phyloP scores from a whole-genome alignment of 164 flowering plant species.

The Berberis vulgaris region DNA sequence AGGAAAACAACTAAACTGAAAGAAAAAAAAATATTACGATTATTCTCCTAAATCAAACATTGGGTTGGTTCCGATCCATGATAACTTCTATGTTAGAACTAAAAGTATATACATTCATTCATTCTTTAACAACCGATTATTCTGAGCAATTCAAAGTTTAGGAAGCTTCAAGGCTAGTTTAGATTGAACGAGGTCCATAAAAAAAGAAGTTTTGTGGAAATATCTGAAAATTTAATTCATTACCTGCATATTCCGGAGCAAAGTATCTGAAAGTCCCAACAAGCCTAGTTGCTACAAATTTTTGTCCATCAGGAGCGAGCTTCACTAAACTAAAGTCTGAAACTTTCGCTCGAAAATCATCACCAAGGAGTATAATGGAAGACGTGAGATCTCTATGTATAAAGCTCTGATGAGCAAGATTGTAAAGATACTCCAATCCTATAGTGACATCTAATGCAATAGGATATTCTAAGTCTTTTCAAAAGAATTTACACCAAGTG shows the following conservation, averaged over 20 bases:
- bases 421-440: conserved; percentile 79
- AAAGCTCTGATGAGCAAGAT: conserved; percentile 58
- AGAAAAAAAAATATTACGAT: no score
- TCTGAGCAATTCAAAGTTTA: no score
- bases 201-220: not conserved
- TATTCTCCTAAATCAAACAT: no score
- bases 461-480: no score
- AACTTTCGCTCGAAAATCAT: conserved; percentile 66
- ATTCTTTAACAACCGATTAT: no score
- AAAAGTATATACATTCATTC: no score
- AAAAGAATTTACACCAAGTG: no score
- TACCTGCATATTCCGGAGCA: conserved; percentile 93
- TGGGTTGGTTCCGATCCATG: no score
- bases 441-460: conserved; percentile 76
- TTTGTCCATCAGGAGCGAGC: conserved; percentile 67
- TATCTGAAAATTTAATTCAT: not conserved
- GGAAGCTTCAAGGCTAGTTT: no score
- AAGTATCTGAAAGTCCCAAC: conserved; percentile 86
- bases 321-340: conserved; percentile 82
- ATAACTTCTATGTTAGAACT: no score
- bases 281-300: conserved; percentile 60
- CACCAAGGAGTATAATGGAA: conserved; percentile 64
- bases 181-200: no score
- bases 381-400: conserved; percentile 81
- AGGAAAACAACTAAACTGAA: no score